A percentile compares a stretch with the other conserved stretches of the same genome.
Evolutionary conservation across 2,329 filamentous ascomycete species (phyloP).

Genomic region (Nothopassalora personata): DNA sequence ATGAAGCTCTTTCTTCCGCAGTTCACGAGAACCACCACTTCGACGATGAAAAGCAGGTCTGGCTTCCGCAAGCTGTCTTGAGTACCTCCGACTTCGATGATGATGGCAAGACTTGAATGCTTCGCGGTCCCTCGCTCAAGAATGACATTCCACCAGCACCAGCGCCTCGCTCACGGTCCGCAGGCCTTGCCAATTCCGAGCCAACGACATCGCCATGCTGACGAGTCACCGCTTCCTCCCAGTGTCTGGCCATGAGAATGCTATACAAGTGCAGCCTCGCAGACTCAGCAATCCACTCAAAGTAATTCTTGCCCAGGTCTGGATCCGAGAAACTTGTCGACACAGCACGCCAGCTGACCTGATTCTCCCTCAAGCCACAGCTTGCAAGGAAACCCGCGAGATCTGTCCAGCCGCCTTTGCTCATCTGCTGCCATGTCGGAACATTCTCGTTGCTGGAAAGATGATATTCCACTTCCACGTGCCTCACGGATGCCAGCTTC

Average conservation of each 20-base stretch:
- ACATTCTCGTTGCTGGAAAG: slow-evolving; percentile 10
- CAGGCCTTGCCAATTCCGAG: neutral
- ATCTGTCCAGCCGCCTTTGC: slow-evolving; percentile 4
- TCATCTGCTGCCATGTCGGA: neutral
- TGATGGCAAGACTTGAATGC: neutral
- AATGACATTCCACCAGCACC: neutral
- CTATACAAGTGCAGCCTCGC: slow-evolving; percentile 6
- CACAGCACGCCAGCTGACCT: slow-evolving; percentile 7
- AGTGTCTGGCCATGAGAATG: slow-evolving; percentile 4
- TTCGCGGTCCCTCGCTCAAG: no score
- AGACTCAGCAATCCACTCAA: slow-evolving; percentile 9
- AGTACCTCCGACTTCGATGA: slow-evolving; percentile 5
- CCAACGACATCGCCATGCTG: neutral
- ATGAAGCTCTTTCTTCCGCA: slow-evolving; percentile 43
- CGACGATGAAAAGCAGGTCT: slow-evolving; percentile 30
- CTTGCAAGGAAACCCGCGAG: slow-evolving; percentile 1
- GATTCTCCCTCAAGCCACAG: slow-evolving; percentile 3
- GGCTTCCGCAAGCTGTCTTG: slow-evolving; percentile 24
- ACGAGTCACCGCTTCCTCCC: neutral
- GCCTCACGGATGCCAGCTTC: neutral
- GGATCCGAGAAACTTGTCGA: slow-evolving; percentile 6
- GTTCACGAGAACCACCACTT: slow-evolving; percentile 43
- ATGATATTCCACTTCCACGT: slow-evolving; percentile 4
- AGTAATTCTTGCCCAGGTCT: slow-evolving; percentile 9
- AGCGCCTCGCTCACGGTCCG: neutral